phyloP scores from a whole-genome alignment of 2,329 filamentous ascomycete species.

The Aphanoascus verrucosus region DNA sequence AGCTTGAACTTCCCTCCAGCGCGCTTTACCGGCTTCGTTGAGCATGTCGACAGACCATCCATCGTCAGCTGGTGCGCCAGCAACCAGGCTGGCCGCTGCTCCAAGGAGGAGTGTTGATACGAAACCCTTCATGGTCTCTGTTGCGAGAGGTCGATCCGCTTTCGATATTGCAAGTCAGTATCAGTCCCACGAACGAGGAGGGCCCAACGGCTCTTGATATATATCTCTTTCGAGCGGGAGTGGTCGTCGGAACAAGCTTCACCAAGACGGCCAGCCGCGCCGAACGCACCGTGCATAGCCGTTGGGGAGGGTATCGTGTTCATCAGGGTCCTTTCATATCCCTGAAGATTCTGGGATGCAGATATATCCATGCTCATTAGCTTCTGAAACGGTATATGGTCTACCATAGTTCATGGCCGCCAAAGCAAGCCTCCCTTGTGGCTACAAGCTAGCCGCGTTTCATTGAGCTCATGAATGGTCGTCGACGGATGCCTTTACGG shows the following conservation, averaged over 20 bases:
- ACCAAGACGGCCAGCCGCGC: background rate
- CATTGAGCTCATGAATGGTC: background rate
- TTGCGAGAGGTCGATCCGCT: background rate
- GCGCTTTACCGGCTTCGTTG: conserved; percentile 58
- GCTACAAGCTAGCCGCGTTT: background rate
- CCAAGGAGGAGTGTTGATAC: conserved; percentile 13
- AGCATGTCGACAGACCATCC: conserved; percentile 25
- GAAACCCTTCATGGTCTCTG: conserved; percentile 11
- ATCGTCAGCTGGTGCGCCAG: background rate
- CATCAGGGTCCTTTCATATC: background rate
- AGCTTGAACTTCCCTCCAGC: conserved; percentile 80
- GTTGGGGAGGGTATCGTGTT: background rate
- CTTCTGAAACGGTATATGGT: background rate
- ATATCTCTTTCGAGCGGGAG: background rate
- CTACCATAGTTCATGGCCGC: background rate
- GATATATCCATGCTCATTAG: background rate
- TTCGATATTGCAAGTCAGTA: background rate
- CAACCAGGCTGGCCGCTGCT: conserved; percentile 4
- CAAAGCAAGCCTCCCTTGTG: background rate
- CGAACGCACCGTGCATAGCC: conserved; percentile 1
- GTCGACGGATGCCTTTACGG: too few relatives aligned
- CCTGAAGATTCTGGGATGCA: too few relatives aligned
- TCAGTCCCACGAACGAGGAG: background rate
- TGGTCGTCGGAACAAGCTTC: background rate
- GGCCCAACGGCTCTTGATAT: background rate